A percentile compares a stretch with the other conserved stretches of the same genome.
phyloP scores from a whole-genome alignment of 2,329 filamentous ascomycete species.

The Aspergillus udagawae region DNA sequence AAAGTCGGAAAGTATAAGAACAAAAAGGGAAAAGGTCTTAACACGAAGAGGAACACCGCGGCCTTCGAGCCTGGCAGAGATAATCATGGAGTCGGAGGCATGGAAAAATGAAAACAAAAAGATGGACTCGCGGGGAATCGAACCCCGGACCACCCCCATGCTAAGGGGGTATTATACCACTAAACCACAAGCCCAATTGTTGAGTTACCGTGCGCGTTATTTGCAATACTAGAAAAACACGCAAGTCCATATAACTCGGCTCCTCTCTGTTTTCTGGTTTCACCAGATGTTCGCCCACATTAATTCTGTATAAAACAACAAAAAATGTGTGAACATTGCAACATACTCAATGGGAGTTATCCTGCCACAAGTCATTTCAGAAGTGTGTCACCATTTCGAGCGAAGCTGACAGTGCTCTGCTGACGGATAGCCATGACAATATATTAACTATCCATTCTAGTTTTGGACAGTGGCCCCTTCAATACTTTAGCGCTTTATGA shows the following conservation, averaged over 20 bases:
- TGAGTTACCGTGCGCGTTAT: neutral
- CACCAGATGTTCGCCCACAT: neutral
- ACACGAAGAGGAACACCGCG: too few relatives aligned
- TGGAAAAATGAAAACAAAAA: neutral
- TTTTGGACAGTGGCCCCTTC: too few relatives aligned
- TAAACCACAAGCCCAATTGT: constrained; percentile 37
- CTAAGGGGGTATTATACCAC: constrained; percentile 47
- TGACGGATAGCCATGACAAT: too few relatives aligned
- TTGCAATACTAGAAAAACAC: too few relatives aligned
- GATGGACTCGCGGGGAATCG: constrained; percentile 47
- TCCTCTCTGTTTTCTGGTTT: too few relatives aligned
- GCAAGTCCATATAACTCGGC: too few relatives aligned
- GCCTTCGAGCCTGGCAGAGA: too few relatives aligned
- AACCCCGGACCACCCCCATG: constrained; percentile 47
- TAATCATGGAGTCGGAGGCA: too few relatives aligned
- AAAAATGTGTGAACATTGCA: neutral
- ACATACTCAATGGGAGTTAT: neutral
- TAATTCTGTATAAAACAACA: neutral
- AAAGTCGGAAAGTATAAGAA: too few relatives aligned
- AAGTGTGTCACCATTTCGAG: neutral
- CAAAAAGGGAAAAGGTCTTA: too few relatives aligned
- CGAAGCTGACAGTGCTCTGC: neutral
- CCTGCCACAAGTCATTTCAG: neutral
- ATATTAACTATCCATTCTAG: too few relatives aligned
- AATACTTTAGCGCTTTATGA: too few relatives aligned